Evolutionary conservation across 2,329 filamentous ascomycete genomes (phyloP).

Genomic region (Colletotrichum eremochloae): DNA sequence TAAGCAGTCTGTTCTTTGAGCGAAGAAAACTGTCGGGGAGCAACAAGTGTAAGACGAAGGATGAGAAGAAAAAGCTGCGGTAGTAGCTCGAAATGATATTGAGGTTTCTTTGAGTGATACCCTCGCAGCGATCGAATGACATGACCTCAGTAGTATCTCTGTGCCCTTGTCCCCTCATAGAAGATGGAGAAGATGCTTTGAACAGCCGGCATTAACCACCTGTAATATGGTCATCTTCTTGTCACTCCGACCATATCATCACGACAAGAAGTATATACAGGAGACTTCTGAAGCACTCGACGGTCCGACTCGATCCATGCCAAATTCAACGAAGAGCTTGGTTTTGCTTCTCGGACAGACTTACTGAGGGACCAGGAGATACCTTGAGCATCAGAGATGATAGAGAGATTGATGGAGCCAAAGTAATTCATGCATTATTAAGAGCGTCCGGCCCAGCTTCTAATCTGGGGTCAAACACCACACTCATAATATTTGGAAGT

Average conservation of each 20-base stretch:
- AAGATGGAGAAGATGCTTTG: not conserved
- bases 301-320: not conserved
- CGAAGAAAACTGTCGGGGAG: not conserved
- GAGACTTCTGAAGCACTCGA: not conserved
- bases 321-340: not conserved
- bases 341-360: not conserved
- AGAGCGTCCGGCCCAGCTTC: not conserved
- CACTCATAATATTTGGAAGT: slow-evolving; percentile 21
- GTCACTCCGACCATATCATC: not conserved
- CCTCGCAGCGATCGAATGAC: not conserved
- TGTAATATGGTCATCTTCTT: not conserved
- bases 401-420: not conserved
- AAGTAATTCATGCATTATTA: not conserved
- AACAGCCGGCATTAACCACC: not conserved
- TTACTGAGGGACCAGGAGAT: not conserved
- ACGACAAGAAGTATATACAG: not conserved
- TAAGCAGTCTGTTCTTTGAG: not conserved
- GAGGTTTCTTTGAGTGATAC: not conserved
- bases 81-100: not conserved
- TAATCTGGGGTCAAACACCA: not conserved
- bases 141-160: no score
- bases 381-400: not conserved
- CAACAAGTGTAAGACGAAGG: not conserved
- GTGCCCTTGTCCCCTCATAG: not conserved
- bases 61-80: not conserved